These are phyloP conservation scores for Apiotrichum gamsii DNA, from an alignment of 1,284 basidiomycete species.

Conservation along the genomic window DNA sequence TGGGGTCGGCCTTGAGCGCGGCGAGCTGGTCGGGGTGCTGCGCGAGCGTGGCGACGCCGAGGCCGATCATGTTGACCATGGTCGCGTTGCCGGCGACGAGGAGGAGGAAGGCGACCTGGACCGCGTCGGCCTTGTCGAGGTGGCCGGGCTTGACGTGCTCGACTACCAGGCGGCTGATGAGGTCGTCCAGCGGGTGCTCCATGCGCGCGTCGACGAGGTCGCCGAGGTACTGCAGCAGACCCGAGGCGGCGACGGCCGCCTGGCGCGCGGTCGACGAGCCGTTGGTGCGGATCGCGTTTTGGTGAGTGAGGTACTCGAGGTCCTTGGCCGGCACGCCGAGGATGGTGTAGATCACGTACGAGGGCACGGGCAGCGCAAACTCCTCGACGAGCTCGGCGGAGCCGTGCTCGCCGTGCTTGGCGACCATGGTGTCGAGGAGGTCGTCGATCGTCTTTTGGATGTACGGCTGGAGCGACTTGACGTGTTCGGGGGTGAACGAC, in stretches of 20 bases:
- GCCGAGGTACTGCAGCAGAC: slow-evolving; percentile 5
- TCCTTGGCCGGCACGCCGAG: slow-evolving; percentile 10
- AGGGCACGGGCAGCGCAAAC: slow-evolving; percentile 10
- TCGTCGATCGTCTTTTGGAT: slow-evolving; percentile 7
- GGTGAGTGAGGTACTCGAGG: slow-evolving; percentile 10
- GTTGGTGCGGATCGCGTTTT: slow-evolving; percentile 10
- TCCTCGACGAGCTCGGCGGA: slow-evolving; percentile 6
- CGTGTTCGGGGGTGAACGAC: slow-evolving; percentile 5
- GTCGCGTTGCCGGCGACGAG: slow-evolving; percentile 13
- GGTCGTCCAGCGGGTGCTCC: slow-evolving; percentile 5
- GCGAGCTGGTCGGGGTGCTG: slow-evolving; percentile 8
- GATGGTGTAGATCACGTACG: slow-evolving; percentile 11
- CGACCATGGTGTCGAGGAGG: slow-evolving; percentile 5
- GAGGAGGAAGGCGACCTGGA: slow-evolving; percentile 13
- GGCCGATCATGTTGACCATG: slow-evolving; percentile 14
- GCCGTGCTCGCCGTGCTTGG: not conserved
- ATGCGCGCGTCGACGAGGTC: slow-evolving; percentile 5
- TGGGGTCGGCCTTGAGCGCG: slow-evolving; percentile 5
- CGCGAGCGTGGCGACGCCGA: slow-evolving; percentile 9
- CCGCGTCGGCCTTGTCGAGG: slow-evolving; percentile 5
- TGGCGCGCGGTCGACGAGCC: slow-evolving; percentile 5
- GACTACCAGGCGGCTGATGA: slow-evolving; percentile 1
- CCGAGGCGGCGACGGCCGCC: slow-evolving; percentile 1
- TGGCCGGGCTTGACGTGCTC: slow-evolving; percentile 3
- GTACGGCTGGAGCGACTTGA: slow-evolving; percentile 3